These are phyloP conservation scores for Pythium monospermum DNA, from an alignment of 352 stramenopile genomes.

Conservation along the genomic window DNA sequence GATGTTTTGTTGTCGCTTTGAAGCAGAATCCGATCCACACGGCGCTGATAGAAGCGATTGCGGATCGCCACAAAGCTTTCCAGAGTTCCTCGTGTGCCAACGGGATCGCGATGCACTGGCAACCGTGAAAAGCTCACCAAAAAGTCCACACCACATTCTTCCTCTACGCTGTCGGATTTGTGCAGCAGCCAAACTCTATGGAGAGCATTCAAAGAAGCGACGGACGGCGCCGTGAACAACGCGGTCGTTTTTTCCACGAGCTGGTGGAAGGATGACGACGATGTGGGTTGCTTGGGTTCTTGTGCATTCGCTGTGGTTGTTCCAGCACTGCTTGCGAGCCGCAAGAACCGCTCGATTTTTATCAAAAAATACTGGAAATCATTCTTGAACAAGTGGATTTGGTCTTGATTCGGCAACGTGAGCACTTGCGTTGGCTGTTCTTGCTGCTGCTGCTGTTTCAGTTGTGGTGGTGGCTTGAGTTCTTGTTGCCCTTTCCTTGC, in stretches of 20 bases:
- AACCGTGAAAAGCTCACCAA: background rate
- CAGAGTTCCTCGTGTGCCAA: background rate
- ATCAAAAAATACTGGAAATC: slow-evolving; percentile 1
- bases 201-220: background rate
- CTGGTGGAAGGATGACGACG: too few relatives aligned
- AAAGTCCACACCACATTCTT: background rate
- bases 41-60: slow-evolving; percentile 5
- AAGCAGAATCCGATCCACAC: background rate
- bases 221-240: background rate
- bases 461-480: too few relatives aligned
- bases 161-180: background rate
- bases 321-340: background rate
- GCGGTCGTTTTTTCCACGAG: background rate
- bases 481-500: too few relatives aligned
- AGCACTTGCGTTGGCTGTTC: background rate
- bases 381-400: background rate
- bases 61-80: slow-evolving; percentile 2
- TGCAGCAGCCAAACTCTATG: background rate
- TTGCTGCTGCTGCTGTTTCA: too few relatives aligned
- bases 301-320: background rate
- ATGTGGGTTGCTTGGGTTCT: too few relatives aligned
- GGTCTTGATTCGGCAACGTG: slow-evolving; percentile 1
- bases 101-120: slow-evolving; percentile 1
- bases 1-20: background rate
- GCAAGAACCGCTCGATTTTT: background rate